Evolutionary conservation across 805 yeast genomes (phyloP), one percentile per base, ranked within the genome.

Genomic region (Starmerella lactis-condensi): DNA sequence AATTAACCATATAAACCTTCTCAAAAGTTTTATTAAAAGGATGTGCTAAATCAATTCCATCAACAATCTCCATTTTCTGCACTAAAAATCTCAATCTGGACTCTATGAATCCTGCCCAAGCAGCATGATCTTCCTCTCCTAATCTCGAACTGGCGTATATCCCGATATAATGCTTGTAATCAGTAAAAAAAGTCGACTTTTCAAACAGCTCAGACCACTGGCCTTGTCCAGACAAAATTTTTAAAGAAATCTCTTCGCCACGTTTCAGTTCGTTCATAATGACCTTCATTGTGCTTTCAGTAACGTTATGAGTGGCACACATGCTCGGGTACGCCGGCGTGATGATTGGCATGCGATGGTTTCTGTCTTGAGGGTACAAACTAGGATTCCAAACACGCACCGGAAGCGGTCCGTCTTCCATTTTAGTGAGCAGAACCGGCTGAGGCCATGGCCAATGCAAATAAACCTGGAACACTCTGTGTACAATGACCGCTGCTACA

Each of bases 321-420:
- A 89, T 89, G 2, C 95, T 83, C 1, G 94, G 94, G 50, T 82
- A 81, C 0, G 96, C 96, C 1, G 98, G 98, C 0, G 98, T 89
- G 36, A 89, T 89, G 8, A 89, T 93, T 0, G 98, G 98, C 98
- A 89, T 89, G 43, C 73, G 62, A 54, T 89, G 98, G 21, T 70
- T 69, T 37, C 92, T 67, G 52, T 89, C 98, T 44, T 72, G 79
- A 1, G 89, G 75, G 49, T 89, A 89, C 3, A 85, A 56, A 39
- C 75, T 67, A 12, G 98, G 98, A 51, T 89, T 89, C 98, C 98
- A 89, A 6, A 89, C 89, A 38, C 93, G 65, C 1, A 83, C 95
- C 45, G 83, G 95, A 27, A 89, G 57, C 1, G 96, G 96, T 1
- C 98, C 96, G 56, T 85, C 96, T 50, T 89, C 98, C 39, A 89